Evolutionary conservation across 202 grass and related monocot species (phyloP), one percentile per base, ranked within the genome.

Genomic region (Panicum hallii): DNA sequence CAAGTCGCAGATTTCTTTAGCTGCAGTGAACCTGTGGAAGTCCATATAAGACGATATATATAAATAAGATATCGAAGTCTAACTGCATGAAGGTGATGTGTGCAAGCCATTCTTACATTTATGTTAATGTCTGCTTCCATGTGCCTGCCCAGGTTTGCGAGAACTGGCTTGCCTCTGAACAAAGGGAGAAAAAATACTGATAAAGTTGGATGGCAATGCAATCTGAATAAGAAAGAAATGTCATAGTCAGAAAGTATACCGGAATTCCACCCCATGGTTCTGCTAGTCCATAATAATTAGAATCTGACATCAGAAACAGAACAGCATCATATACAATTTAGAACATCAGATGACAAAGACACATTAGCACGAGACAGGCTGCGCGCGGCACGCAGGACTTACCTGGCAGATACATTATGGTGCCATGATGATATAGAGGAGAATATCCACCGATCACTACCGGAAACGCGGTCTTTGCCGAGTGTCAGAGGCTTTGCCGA

Each of bases 91-190:
- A 43, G 20, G 22, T 48, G 62, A 84, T 57, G 48, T 12, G 10
- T 5, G 13, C 23, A 81, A 75, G n/a, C 6, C n/a, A 49, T 56
- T 5, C 36, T 65, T 89, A 87, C 89, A 86, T 87, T 84, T 87
- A 49, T 62, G 30, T 60, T 71, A 79, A 53, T 82, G 67, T 46
- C 83, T 74, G 66, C 71, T 82, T 78, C 80, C 50, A 70, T 82
- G 40, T 30, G 60, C 45, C 43, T 66, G 75, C 16, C 49, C 55
- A 23, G 1, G 15, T 46, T 52, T 58, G 1, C 7, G 41, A 79
- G 84, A 62, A 75, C 61, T n/a, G 63, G 83, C 75, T 82, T 94
- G 83, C 15, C 75, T 70, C 90, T 91, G 54, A 74, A 83, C 12
- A 65, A 43, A 84, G 47, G 20, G 83, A 48, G 26, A 72, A 67